Percentiles rank a stretch among this genome's conserved stretches.
These are phyloP conservation scores for Claviceps arundinis DNA, from an alignment of 2,329 filamentous ascomycete species.

Conservation along the genomic window DNA sequence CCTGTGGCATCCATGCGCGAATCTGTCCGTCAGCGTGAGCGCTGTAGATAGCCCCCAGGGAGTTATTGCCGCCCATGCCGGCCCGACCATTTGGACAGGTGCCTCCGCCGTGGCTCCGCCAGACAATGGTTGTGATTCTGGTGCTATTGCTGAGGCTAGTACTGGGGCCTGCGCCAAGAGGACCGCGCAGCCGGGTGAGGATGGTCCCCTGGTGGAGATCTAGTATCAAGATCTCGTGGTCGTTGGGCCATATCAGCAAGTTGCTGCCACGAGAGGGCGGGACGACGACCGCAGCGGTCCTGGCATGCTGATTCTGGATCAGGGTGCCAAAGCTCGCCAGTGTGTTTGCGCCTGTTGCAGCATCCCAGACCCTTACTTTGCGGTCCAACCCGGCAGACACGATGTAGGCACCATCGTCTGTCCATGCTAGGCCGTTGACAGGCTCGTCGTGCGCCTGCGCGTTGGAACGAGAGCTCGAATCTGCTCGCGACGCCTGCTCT, in stretches of 20 bases:
- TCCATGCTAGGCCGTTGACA: constrained; percentile 79
- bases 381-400: constrained; percentile 75
- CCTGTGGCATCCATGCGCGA: constrained; percentile 57
- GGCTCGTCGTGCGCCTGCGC: constrained; percentile 64
- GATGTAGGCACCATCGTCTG: constrained; percentile 61
- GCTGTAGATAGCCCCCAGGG: constrained; percentile 54
- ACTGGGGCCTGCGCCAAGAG: constrained; percentile 37
- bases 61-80: constrained; percentile 42
- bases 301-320: constrained; percentile 58
- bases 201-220: constrained; percentile 66
- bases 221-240: constrained; percentile 65
- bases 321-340: constrained; percentile 77
- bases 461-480: constrained; percentile 30
- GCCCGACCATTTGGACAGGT: constrained; percentile 29
- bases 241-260: constrained; percentile 68
- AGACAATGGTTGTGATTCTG: constrained; percentile 62
- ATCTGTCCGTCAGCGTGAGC: constrained; percentile 77
- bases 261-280: constrained; percentile 50
- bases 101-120: constrained; percentile 51
- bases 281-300: constrained; percentile 47
- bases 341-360: constrained; percentile 68
- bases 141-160: constrained; percentile 29
- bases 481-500: constrained; percentile 13
- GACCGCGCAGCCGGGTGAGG: constrained; percentile 56
- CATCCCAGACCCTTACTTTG: constrained; percentile 77